These are phyloP conservation scores for Naganishia vishniacii DNA, from an alignment of 768 basidiomycete species.

Conservation along the genomic window DNA sequence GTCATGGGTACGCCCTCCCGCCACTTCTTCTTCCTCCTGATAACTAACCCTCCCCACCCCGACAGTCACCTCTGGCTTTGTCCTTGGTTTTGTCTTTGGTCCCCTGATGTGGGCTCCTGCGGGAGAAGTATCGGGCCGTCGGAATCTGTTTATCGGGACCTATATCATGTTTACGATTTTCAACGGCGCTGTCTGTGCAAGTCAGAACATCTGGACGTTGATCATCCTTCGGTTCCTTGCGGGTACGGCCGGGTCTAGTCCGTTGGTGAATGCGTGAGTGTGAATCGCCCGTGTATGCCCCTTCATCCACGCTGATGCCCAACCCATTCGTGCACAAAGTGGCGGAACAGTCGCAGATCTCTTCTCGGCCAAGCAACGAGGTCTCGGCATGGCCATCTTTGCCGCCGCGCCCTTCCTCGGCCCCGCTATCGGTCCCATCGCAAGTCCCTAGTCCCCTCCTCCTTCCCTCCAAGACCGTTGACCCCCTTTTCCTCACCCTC, in stretches of 20 bases:
- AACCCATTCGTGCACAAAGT: neutral
- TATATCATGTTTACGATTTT: constrained; percentile 48
- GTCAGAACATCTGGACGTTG: constrained; percentile 47
- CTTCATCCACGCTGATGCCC: too few species aligned
- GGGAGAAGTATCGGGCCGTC: constrained; percentile 49
- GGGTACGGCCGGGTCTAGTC: constrained; percentile 48
- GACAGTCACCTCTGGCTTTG: constrained; percentile 30
- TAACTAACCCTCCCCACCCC: neutral
- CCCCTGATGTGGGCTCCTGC: constrained; percentile 49
- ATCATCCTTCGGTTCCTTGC: constrained; percentile 50
- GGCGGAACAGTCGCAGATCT: constrained; percentile 44
- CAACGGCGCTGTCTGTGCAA: constrained; percentile 45
- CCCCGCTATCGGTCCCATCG: constrained; percentile 26
- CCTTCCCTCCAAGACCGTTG: neutral
- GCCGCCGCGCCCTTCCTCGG: constrained; percentile 44
- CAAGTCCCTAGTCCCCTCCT: neutral
- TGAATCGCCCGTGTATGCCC: constrained; percentile 4
- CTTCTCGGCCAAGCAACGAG: constrained; percentile 43
- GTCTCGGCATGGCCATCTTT: constrained; percentile 46
- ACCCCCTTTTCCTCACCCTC: constrained; percentile 11
- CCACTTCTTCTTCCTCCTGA: neutral
- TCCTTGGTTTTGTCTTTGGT: constrained; percentile 42
- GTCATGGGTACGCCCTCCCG: constrained; percentile 31
- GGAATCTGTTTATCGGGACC: constrained; percentile 48
- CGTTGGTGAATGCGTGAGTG: constrained; percentile 50